These are phyloP conservation scores for Strigomonas culicis DNA, from an alignment of 208 protist genomes.

Conservation along the genomic window DNA sequence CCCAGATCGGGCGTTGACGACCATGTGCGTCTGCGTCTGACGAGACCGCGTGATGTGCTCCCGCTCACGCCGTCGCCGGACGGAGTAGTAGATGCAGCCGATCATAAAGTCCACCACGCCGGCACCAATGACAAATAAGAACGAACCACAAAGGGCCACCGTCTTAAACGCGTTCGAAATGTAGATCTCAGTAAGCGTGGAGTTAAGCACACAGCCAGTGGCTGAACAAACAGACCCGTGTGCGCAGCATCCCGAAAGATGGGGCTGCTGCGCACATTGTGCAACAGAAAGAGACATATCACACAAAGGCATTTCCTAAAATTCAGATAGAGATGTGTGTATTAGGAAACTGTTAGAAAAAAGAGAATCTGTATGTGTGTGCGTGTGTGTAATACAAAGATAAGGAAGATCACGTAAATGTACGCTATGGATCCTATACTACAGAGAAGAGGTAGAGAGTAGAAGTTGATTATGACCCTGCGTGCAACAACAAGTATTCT, in stretches of 20 bases:
- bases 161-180: slow-evolving; percentile 29
- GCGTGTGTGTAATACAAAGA: no score
- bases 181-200: slow-evolving; percentile 20
- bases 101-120: slow-evolving; percentile 26
- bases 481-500: no score
- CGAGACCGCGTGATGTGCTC: slow-evolving; percentile 26
- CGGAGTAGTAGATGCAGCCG: slow-evolving; percentile 27
- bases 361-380: no score
- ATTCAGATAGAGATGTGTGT: no score
- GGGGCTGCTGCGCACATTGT: not conserved
- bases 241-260: slow-evolving; percentile 11
- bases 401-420: no score
- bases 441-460: no score
- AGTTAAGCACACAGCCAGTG: slow-evolving; percentile 27
- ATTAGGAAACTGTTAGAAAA: no score
- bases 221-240: slow-evolving; percentile 13
- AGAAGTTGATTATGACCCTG: no score
- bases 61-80: slow-evolving; percentile 20
- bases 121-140: slow-evolving; percentile 24
- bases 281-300: no score
- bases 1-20: slow-evolving; percentile 24
- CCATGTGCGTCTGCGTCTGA: slow-evolving; percentile 13
- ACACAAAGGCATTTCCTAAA: no score
- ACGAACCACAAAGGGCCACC: slow-evolving; percentile 22
- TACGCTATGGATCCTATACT: no score